phyloP scores from a whole-genome alignment of 768 basidiomycete genomes.

The Phanerodontia chrysosporium region DNA sequence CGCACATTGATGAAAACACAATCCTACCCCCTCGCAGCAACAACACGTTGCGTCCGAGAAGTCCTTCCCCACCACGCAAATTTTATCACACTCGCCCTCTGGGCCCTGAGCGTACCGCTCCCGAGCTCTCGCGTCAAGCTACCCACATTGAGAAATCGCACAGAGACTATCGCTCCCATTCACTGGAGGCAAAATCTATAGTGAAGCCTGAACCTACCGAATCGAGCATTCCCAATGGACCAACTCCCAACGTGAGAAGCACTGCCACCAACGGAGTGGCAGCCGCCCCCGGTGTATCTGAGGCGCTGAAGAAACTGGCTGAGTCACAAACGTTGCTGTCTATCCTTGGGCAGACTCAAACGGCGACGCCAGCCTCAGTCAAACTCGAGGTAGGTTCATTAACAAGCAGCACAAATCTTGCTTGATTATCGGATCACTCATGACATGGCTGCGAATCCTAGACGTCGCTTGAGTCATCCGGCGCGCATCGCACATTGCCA shows the following conservation, averaged over 20 bases:
- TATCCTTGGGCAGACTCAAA: background rate
- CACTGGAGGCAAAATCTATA: background rate
- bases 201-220: background rate
- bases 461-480: background rate
- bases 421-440: background rate
- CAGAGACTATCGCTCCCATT: background rate
- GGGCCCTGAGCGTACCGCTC: background rate
- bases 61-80: background rate
- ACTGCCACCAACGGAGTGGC: background rate
- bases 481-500: no score
- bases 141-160: background rate
- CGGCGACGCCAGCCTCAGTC: background rate
- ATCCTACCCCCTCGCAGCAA: background rate
- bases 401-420: background rate
- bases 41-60: background rate
- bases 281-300: background rate
- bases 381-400: background rate
- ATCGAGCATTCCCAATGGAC: background rate
- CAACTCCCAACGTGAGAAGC: background rate
- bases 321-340: background rate
- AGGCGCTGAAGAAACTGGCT: conserved; percentile 2
- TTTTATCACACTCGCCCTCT: background rate
- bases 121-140: background rate
- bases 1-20: background rate
- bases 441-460: no score